Evolutionary conservation across 2,329 filamentous ascomycete species (phyloP).

Genomic region (Neoascochyta sp.): DNA sequence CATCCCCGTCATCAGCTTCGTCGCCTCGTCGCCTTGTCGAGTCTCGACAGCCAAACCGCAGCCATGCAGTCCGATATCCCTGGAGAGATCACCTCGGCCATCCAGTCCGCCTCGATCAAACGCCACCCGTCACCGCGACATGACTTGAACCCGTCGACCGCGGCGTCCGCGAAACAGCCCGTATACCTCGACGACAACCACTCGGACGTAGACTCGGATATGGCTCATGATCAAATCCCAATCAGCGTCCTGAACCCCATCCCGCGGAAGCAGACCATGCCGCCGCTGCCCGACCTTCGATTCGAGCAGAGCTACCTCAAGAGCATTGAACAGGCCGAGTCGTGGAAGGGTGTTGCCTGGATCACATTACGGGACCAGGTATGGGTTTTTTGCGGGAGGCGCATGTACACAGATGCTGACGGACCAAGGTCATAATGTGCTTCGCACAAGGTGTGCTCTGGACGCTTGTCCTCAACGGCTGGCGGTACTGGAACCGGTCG

Average conservation of each 20-base stretch:
- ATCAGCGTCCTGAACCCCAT: conserved; percentile 59
- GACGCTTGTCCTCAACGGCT: conserved; percentile 78
- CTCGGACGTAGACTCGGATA: conserved; percentile 45
- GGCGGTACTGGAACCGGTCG: conserved; percentile 83
- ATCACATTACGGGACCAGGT: conserved; percentile 91
- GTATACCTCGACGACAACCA: conserved; percentile 43
- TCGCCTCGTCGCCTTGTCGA: too few relatives aligned
- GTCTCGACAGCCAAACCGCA: too few relatives aligned
- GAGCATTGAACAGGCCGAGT: conserved; percentile 76
- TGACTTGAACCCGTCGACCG: conserved; percentile 77
- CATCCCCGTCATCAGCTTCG: too few relatives aligned
- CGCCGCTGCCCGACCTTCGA: conserved; percentile 73
- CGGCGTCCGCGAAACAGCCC: conserved; percentile 63
- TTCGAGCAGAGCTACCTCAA: conserved; percentile 98
- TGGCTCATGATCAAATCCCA: conserved; percentile 65
- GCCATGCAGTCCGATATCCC: conserved; percentile 57
- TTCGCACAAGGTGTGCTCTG: conserved; percentile 85
- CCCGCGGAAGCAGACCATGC: conserved; percentile 59
- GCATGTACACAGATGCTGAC: conserved; percentile 1
- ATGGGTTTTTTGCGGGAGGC: conserved; percentile 15
- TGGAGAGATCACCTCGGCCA: conserved; percentile 68
- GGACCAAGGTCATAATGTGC: conserved; percentile 70
- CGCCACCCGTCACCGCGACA: conserved; percentile 65
- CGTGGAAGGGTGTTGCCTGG: conserved; percentile 73
- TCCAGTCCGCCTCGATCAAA: conserved; percentile 79